Conservation (phyloP, 78 protist genomes). For the slime mould (Dictyostelium discoideum) region DNA sequence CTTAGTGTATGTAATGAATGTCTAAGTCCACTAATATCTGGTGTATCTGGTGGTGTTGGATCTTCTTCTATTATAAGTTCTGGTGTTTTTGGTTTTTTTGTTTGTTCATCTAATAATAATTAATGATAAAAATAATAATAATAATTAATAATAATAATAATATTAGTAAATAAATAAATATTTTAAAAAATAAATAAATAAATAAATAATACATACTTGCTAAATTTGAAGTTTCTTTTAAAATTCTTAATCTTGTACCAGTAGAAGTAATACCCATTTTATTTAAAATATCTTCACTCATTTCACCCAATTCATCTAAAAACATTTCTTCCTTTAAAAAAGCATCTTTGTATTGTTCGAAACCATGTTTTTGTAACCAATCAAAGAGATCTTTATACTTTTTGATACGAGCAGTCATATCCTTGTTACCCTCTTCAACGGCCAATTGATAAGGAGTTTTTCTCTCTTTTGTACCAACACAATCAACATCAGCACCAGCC, state of each 20-base stretch:
- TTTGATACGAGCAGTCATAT: slow-evolving; percentile 51
- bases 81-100: not conserved
- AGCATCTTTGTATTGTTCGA: slow-evolving; percentile 56
- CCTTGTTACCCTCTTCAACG: slow-evolving; percentile 24
- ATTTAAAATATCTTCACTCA: slow-evolving; percentile 56
- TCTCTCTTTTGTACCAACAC: slow-evolving; percentile 44
- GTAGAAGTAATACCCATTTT: slow-evolving; percentile 48
- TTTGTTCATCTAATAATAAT: not conserved
- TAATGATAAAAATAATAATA: not conserved
- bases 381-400: slow-evolving; percentile 65
- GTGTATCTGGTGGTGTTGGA: slow-evolving; percentile 14
- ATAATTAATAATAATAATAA: not conserved
- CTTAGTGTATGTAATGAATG: slow-evolving; percentile 53
- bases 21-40: slow-evolving; percentile 60
- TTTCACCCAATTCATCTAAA: slow-evolving; percentile 56
- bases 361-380: slow-evolving; percentile 59
- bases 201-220: slow-evolving; percentile 14
- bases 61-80: slow-evolving; percentile 38
- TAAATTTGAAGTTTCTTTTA: slow-evolving; percentile 14
- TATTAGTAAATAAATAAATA: not conserved
- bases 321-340: slow-evolving; percentile 79
- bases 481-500: slow-evolving; percentile 79
- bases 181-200: not conserved
- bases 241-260: slow-evolving; percentile 61
- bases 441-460: slow-evolving; percentile 80